Evolutionary conservation across 1,284 basidiomycete species (phyloP).

Genomic region (Dichomitus squalens): DNA sequence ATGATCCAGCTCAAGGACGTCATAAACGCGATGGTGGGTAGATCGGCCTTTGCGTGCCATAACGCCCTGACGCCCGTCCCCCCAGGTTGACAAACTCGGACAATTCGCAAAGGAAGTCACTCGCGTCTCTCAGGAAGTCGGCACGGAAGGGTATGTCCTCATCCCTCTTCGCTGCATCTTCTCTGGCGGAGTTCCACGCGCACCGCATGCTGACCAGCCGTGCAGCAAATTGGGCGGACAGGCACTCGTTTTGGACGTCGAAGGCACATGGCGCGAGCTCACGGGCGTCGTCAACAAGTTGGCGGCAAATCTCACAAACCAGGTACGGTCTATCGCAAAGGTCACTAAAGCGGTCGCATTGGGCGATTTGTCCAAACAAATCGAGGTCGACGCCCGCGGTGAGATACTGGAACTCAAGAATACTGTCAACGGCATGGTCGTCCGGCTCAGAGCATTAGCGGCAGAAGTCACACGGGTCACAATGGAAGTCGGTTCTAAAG

Average conservation of each 20-base stretch:
- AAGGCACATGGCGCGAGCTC: constrained; percentile 93
- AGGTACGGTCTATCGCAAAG: constrained; percentile 93
- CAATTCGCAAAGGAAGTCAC: constrained; percentile 87
- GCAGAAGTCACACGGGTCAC: constrained; percentile 97
- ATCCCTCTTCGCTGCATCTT: constrained; percentile 13
- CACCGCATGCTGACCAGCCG: constrained; percentile 1
- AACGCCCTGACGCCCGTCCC: background rate
- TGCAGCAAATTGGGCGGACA: constrained; percentile 86
- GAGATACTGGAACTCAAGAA: constrained; percentile 98
- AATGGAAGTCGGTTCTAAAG: constrained; percentile 89
- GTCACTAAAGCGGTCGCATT: constrained; percentile 98
- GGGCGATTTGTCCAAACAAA: constrained; percentile 95
- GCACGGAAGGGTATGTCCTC: constrained; percentile 75
- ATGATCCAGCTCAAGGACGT: constrained; percentile 99
- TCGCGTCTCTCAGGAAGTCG: constrained; percentile 89
- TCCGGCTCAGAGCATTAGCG: constrained; percentile 85
- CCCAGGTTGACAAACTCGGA: constrained; percentile 72
- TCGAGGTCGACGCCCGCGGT: constrained; percentile 94
- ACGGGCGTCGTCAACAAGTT: constrained; percentile 91
- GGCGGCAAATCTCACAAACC: constrained; percentile 92
- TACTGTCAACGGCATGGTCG: constrained; percentile 98
- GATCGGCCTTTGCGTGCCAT: constrained; percentile 7
- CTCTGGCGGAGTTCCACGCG: background rate
- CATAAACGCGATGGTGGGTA: constrained; percentile 91
- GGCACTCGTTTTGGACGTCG: constrained; percentile 89